Percentiles rank a stretch among this genome's conserved stretches.
Evolutionary conservation across 805 yeast genomes (phyloP).

Genomic region (Cyberlindnera xishuangbannaensis): DNA sequence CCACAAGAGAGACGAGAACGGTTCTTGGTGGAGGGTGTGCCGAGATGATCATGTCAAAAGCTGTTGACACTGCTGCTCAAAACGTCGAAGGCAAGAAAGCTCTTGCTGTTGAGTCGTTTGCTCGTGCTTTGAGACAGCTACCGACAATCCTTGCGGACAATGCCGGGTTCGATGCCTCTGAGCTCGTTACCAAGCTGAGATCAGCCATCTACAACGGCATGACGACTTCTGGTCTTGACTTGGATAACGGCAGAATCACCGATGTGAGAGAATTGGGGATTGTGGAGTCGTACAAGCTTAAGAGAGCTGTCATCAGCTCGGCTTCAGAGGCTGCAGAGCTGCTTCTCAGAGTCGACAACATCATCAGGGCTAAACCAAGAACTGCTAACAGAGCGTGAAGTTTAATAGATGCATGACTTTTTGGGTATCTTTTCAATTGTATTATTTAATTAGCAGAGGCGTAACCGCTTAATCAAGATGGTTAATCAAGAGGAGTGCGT

Average conservation of each 20-base stretch:
- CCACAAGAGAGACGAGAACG: slow-evolving; percentile 87
- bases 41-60: slow-evolving; percentile 90
- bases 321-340: slow-evolving; percentile 99
- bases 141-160: slow-evolving; percentile 96
- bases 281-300: slow-evolving; percentile 88
- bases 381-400: slow-evolving; percentile 75
- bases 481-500: no score
- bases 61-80: slow-evolving; percentile 96
- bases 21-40: slow-evolving; percentile 86
- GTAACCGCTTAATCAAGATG: no score
- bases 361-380: slow-evolving; percentile 94
- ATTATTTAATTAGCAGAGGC: no score
- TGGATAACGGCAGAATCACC: slow-evolving; percentile 76
- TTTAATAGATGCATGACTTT: no score
- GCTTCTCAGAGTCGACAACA: slow-evolving; percentile 90
- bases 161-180: slow-evolving; percentile 94
- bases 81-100: slow-evolving; percentile 91
- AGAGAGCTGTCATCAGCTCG: slow-evolving; percentile 87
- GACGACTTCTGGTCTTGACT: slow-evolving; percentile 86
- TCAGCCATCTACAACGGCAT: slow-evolving; percentile 83
- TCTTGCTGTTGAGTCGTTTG: slow-evolving; percentile 91
- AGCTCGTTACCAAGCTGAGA: slow-evolving; percentile 83
- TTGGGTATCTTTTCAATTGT: background rate
- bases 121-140: slow-evolving; percentile 86
- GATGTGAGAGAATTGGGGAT: slow-evolving; percentile 94